Conservation (phyloP, 2,329 filamentous ascomycete species). For the Botryotinia convoluta region DNA sequence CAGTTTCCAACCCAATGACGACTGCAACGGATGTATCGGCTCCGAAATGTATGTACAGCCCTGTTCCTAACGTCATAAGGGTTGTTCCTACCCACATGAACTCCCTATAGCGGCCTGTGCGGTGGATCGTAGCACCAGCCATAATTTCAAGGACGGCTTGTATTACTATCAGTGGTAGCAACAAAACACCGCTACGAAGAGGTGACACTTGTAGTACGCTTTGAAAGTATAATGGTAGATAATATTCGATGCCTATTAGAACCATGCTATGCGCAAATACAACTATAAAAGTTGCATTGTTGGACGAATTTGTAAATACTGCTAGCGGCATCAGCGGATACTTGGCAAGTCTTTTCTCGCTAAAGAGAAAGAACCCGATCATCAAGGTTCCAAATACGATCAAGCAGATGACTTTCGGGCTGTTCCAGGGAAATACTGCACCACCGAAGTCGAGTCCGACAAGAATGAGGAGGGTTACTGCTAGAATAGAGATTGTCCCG, state of each 20-base stretch:
- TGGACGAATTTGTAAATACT: conserved; percentile 66
- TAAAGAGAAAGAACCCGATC: conserved; percentile 58
- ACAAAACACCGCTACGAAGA: conserved; percentile 70
- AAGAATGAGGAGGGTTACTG: conserved; percentile 76
- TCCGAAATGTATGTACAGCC: conserved; percentile 42
- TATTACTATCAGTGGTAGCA: conserved; percentile 65
- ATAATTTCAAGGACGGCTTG: conserved; percentile 58
- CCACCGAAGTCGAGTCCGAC: conserved; percentile 83
- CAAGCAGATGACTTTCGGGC: conserved; percentile 72
- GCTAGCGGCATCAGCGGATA: conserved; percentile 75
- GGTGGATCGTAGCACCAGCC: conserved; percentile 65
- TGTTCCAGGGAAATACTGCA: conserved; percentile 66
- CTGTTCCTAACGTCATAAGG: conserved; percentile 46
- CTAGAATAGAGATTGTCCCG: conserved; percentile 63
- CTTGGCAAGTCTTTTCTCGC: conserved; percentile 68
- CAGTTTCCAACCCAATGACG: conserved; percentile 48
- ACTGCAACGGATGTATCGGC: conserved; percentile 40
- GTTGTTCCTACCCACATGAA: conserved; percentile 46
- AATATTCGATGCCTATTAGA: conserved; percentile 51
- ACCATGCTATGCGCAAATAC: conserved; percentile 47
- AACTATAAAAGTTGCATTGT: conserved; percentile 36
- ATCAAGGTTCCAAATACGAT: conserved; percentile 64
- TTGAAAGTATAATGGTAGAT: conserved; percentile 69
- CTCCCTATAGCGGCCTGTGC: conserved; percentile 49
- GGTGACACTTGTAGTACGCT: conserved; percentile 66